These are phyloP conservation scores for Lepiota venenata DNA, from an alignment of 768 basidiomycete species.

Conservation along the genomic window DNA sequence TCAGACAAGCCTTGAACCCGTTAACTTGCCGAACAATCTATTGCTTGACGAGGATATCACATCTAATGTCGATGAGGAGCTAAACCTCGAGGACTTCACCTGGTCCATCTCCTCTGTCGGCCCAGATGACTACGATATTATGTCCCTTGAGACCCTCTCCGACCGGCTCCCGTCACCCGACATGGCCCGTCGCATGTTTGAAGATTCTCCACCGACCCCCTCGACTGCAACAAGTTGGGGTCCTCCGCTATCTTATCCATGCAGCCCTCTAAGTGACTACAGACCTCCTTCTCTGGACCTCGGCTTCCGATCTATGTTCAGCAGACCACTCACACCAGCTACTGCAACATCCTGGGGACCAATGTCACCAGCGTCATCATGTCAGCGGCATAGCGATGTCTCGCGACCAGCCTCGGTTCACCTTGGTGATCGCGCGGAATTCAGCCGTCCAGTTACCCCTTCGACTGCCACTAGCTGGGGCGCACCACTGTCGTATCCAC, in stretches of 20 bases:
- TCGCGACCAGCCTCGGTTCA: constrained; percentile 9
- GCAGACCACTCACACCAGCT: constrained; percentile 6
- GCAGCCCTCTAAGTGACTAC: constrained; percentile 30
- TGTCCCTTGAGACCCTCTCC: constrained; percentile 26
- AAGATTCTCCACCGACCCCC: constrained; percentile 51
- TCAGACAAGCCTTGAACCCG: constrained; percentile 47
- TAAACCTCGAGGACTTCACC: constrained; percentile 61
- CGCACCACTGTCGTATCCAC: constrained; percentile 39
- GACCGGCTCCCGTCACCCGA: constrained; percentile 54
- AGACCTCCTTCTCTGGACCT: constrained; percentile 37
- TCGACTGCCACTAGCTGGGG: constrained; percentile 52
- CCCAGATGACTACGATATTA: constrained; percentile 46
- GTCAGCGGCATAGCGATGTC: background rate
- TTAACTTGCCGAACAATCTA: constrained; percentile 46
- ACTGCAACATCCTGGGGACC: constrained; percentile 15
- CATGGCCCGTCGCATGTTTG: constrained; percentile 50
- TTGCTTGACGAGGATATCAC: constrained; percentile 21
- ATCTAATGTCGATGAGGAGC: constrained; percentile 27
- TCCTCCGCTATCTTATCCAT: constrained; percentile 38
- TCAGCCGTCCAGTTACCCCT: constrained; percentile 41
- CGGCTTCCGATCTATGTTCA: constrained; percentile 25
- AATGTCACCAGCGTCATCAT: constrained; percentile 1
- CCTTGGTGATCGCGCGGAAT: constrained; percentile 12
- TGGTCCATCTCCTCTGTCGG: constrained; percentile 72
- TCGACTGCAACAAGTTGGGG: constrained; percentile 51